These are phyloP conservation scores for Cryptomeria japonica DNA, from an alignment of 75 land plant genomes.

Conservation along the genomic window DNA sequence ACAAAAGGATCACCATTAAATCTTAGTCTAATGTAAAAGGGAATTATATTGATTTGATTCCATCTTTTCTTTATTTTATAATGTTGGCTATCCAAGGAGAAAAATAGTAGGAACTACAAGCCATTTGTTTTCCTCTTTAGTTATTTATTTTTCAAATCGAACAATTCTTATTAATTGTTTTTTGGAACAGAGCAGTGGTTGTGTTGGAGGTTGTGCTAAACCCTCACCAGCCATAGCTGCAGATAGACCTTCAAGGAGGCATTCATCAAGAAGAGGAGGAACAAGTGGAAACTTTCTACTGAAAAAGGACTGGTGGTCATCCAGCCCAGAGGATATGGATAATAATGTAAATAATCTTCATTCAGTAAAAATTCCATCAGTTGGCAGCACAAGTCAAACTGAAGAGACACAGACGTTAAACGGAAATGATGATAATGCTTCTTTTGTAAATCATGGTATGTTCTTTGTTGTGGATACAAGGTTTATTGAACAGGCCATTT, in stretches of 20 bases:
- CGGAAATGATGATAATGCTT: conserved; percentile 5
- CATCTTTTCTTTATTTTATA: not conserved
- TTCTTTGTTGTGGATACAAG: not conserved
- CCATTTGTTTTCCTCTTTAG: not conserved
- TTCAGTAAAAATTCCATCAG: conserved; percentile 15
- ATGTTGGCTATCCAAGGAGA: not conserved
- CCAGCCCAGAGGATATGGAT: conserved; percentile 34
- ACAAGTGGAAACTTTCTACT: conserved; percentile 11
- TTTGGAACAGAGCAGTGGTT: conserved; percentile 47
- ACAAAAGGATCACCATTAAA: not conserved
- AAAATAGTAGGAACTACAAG: not conserved
- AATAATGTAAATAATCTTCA: conserved; percentile 20
- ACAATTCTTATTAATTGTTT: not conserved
- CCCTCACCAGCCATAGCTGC: conserved; percentile 25
- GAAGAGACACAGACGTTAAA: conserved; percentile 12
- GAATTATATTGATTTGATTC: not conserved
- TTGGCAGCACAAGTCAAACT: conserved; percentile 15
- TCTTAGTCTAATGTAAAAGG: not conserved
- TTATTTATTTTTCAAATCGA: conserved; percentile 15
- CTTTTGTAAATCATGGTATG: conserved; percentile 29
- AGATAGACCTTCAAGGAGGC: conserved; percentile 15
- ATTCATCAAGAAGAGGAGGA: conserved; percentile 12
- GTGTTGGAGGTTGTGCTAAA: conserved; percentile 39
- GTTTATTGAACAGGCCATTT: not conserved
- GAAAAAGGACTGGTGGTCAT: conserved; percentile 30